Conservation (phyloP, 345 rosid genomes). For the Aquilaria malaccensis region DNA sequence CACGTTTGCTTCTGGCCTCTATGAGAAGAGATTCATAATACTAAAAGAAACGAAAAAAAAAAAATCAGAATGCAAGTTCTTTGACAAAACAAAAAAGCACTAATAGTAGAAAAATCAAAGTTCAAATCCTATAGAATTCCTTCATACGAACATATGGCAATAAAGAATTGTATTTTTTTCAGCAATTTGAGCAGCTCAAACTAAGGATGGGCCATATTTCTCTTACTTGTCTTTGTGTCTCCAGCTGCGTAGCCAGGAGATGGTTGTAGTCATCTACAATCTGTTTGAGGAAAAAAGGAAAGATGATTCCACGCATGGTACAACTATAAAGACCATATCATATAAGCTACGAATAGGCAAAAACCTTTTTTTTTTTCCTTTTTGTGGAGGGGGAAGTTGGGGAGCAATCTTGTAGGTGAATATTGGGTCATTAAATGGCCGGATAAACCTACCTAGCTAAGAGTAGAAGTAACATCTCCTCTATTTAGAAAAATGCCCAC, state of each 20-base stretch:
- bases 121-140: neutral
- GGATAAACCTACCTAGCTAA: neutral
- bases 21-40: slow-evolving; percentile 70
- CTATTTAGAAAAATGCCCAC: neutral
- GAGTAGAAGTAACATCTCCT: too few relatives aligned
- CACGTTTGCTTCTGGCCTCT: slow-evolving; percentile 71
- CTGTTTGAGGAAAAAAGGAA: slow-evolving; percentile 27
- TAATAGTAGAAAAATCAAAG: neutral
- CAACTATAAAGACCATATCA: neutral
- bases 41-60: slow-evolving; percentile 20
- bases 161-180: neutral
- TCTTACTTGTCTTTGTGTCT: slow-evolving; percentile 78
- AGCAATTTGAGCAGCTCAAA: too few relatives aligned
- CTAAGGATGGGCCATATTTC: neutral
- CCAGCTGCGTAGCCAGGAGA: slow-evolving; percentile 79
- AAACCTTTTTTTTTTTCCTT: too few relatives aligned
- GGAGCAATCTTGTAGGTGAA: too few relatives aligned
- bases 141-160: neutral
- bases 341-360: neutral
- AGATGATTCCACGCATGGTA: slow-evolving; percentile 1
- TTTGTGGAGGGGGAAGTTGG: too few relatives aligned
- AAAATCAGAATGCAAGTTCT: neutral
- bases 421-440: neutral
- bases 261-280: slow-evolving; percentile 75
- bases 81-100: neutral